These are phyloP conservation scores for Castanea crenata DNA, from an alignment of 306 rosid species.

Conservation along the genomic window DNA sequence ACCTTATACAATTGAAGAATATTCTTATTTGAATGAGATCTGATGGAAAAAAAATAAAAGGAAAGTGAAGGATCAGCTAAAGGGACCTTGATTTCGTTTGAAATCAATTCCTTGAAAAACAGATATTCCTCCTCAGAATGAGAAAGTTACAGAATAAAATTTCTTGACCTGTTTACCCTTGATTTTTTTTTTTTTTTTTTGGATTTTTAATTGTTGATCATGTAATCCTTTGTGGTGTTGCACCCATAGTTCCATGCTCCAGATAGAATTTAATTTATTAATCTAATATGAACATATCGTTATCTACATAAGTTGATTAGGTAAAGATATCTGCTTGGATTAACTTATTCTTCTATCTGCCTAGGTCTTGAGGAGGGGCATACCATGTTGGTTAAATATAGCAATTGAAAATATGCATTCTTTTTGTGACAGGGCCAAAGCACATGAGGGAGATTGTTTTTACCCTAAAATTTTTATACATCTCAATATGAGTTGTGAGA, in stretches of 20 bases:
- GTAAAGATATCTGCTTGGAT: background rate
- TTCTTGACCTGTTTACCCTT: background rate
- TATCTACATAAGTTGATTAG: background rate
- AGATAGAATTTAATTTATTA: background rate
- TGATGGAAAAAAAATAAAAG: background rate
- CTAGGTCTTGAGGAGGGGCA: slow-evolving; percentile 80
- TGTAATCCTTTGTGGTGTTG: background rate
- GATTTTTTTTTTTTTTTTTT: background rate
- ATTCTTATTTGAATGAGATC: background rate
- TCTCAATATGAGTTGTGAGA: background rate
- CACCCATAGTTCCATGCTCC: background rate
- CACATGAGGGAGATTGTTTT: no score
- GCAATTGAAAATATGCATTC: no score
- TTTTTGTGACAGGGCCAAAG: no score
- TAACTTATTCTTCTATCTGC: slow-evolving; percentile 19
- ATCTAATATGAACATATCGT: slow-evolving; percentile 1
- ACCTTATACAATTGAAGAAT: background rate
- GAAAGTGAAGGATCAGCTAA: background rate
- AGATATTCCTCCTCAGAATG: background rate
- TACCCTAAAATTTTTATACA: no score
- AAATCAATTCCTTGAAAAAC: background rate
- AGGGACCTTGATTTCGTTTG: background rate
- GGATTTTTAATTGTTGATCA: background rate
- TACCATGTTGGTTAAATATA: slow-evolving; percentile 47
- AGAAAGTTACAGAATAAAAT: background rate